A percentile compares a stretch with the other conserved stretches of the same genome.
Conservation (phyloP, 2,329 filamentous ascomycete genomes). For the Hymenotorrendiella dingleyae region DNA sequence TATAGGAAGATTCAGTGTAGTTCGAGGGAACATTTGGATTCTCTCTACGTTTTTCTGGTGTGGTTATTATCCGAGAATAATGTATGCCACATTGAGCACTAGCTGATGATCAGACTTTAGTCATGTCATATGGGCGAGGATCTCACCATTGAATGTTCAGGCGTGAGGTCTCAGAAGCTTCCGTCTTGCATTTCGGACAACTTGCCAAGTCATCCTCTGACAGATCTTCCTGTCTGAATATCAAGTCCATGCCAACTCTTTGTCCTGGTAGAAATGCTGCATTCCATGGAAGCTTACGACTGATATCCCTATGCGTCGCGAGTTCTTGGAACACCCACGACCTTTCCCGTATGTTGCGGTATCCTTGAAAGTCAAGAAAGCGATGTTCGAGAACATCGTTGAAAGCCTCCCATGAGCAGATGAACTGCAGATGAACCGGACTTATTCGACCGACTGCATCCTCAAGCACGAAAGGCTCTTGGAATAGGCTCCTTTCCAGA, state of each 20-base stretch:
- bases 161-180: no score
- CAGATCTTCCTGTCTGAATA: slow-evolving; percentile 2
- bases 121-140: no score
- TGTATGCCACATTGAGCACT: no score
- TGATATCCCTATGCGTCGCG: slow-evolving; percentile 5
- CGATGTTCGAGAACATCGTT: slow-evolving; percentile 8
- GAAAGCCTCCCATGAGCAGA: slow-evolving; percentile 16
- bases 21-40: no score
- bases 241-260: slow-evolving; percentile 10
- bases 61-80: no score
- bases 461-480: slow-evolving; percentile 12
- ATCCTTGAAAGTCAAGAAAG: slow-evolving; percentile 6
- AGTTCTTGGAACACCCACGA: slow-evolving; percentile 13
- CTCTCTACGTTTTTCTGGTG: no score
- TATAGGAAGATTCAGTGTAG: no score
- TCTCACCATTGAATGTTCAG: no score
- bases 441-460: slow-evolving; percentile 13
- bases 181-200: no score
- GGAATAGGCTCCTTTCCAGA: slow-evolving; percentile 4
- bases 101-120: no score
- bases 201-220: no score
- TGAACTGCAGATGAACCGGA: slow-evolving; percentile 12
- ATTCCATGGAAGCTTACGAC: slow-evolving; percentile 1
- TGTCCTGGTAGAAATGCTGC: slow-evolving; percentile 8
- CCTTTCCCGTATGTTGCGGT: background rate